Base-by-base conservation (phyloP, 176 grass and related monocot genomes). In the Echinochloa phyllopogon region DNA sequence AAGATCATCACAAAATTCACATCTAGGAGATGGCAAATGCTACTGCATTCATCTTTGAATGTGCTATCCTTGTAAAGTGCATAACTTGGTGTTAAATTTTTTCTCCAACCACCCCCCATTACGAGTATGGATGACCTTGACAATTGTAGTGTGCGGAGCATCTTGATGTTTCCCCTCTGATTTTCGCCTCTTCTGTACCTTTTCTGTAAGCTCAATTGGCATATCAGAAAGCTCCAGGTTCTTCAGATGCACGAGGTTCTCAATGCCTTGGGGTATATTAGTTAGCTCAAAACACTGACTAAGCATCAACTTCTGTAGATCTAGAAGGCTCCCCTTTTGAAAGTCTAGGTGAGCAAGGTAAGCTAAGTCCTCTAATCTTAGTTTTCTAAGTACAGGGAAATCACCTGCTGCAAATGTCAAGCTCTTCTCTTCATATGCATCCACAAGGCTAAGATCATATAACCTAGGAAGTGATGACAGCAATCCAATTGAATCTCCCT, bases 341-440 rank as follows among this genome's bases (percentile, higher is more conserved):
- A 92, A 81, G 44, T 89, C 75, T 3, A 92, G 2, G 27, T 78
- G 82, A 65, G 76, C 65, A 23, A 92, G 91, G 2, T 59, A 37
- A 53, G 10, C 10, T 55, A 92, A 66, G 5, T 60, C 74, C 1
- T 55, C 43, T 24, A 92, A 72, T 13, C 45, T 59, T 39, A 92
- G 76, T 40, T 51, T 81, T 36, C 29, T 60, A 23, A 92, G 81
- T 7, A 62, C 81, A 20, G 68, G 24, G 41, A 80, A 75, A 50
- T 2, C 43, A 56, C 76, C 61, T 65, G 57, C 43, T 43, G 27
- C 41, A 73, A 92, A 89, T 9, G 17, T 39, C 6, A 89, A 70
- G 3, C 14, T 84, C 29, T n/a, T 65, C 6, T 69, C 87, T 5
- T 8, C 21, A 42, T 84, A 92, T 33, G 91, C 84, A 69, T 81